Conservation (phyloP, 352 stramenopile genomes). For the Plasmopara halstedii region DNA sequence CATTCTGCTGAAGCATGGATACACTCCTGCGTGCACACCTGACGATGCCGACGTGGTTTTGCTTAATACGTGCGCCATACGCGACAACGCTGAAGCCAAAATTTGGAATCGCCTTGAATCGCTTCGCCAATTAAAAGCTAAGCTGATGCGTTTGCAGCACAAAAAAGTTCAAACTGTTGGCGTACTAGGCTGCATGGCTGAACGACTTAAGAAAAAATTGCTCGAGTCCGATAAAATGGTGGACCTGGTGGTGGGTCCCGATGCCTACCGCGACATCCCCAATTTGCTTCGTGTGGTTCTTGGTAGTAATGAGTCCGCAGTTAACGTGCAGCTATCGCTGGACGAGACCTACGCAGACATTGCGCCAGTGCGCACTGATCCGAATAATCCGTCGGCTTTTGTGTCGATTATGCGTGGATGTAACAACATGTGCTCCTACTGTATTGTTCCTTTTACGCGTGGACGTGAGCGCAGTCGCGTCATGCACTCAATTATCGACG, state of each 20-base stretch:
- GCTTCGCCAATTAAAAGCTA: conserved; percentile 67
- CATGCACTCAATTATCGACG: conserved; percentile 91
- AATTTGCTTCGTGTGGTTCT: conserved; percentile 87
- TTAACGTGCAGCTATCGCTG: conserved; percentile 95
- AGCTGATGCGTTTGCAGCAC: conserved; percentile 59
- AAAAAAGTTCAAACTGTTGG: conserved; percentile 82
- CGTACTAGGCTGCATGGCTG: conserved; percentile 99
- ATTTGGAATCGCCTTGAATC: conserved; percentile 83
- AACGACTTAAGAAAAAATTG: conserved; percentile 95
- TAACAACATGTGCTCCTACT: conserved; percentile 99
- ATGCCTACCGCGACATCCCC: conserved; percentile 98
- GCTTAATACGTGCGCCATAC: conserved; percentile 99
- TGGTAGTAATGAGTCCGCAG: conserved; percentile 52
- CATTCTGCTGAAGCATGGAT: conserved; percentile 83
- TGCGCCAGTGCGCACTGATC: conserved; percentile 85
- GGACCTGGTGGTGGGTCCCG: conserved; percentile 97
- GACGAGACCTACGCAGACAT: conserved; percentile 99
- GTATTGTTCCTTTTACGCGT: conserved; percentile 99
- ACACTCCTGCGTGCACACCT: conserved; percentile 46
- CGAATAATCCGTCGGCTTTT: conserved; percentile 87
- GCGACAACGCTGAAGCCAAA: conserved; percentile 98
- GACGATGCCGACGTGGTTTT: conserved; percentile 92
- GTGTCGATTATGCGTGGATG: conserved; percentile 99
- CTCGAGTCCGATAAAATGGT: conserved; percentile 92
- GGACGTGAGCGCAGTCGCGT: conserved; percentile 91